Conservation (phyloP, 345 rosid genomes). For the Citrus sinensis region DVS_A1.0 CM039164.1:15993501-15994000, state of each 20-base stretch:
- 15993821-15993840: slow-evolving; percentile 4
- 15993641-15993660: background rate
- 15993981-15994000: slow-evolving; percentile 46
- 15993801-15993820: background rate
- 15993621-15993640: background rate
- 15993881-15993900: slow-evolving; percentile 33
- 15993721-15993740: slow-evolving; percentile 36
- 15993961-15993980: slow-evolving; percentile 42
- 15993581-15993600: slow-evolving; percentile 31
- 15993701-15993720: slow-evolving; percentile 58
- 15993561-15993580: slow-evolving; percentile 21
- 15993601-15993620: background rate
- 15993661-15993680: slow-evolving; percentile 50
- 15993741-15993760: slow-evolving; percentile 43
- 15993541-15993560: slow-evolving; percentile 6
- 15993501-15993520: slow-evolving; percentile 50
- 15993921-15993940: slow-evolving; percentile 42
- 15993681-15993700: slow-evolving; percentile 36
- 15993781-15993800: background rate
- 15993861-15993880: background rate
- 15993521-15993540: background rate
- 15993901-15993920: background rate
- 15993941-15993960: slow-evolving; percentile 67
- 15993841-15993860: slow-evolving; percentile 13
- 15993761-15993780: slow-evolving; percentile 31